Base-by-base conservation (phyloP, 2,329 filamentous ascomycete species). In the Alternaria viburni region DNA sequence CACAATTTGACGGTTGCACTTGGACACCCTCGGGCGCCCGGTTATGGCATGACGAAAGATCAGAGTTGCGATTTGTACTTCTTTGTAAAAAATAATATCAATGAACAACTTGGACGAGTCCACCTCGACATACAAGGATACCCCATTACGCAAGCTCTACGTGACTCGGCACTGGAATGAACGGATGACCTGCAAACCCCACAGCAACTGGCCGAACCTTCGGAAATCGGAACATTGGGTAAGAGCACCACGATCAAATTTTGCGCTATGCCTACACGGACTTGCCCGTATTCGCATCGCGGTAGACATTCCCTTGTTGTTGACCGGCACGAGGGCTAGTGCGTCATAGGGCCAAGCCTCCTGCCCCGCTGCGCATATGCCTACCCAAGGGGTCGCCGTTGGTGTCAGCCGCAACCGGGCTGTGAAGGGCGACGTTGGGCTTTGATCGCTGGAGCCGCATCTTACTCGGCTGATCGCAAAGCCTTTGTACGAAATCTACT, bases 371-470 rank as follows among this genome's bases (percentile, higher is more conserved):
- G 54, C 59, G 59, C 43, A 25, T 63, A 46, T 56, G 59, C 54
- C 55, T 32, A 45, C 45, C 50, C 57, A 63, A 55, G 61, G 41
- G 32, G 36, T 54, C 47, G 47, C 55, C n/a, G 47, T 54, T 25
- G 60, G 19, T 56, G 64, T 69, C 73, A 75, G 73, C 73, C 71
- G 70, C 71, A 71, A 50, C 57, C 59, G 62, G 69, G 71, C 68
- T 70, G 71, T 70, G 65, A 70, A 70, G 57, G 26, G 25, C 54
- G 41, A 59, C 13, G 54, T 72, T 74, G 70, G 71, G 69, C 69
- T 55, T 69, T 65, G 62, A 61, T 47, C 50, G 36, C 44, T 57
- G 43, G 63, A 61, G 47, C 58, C 54, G 64, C 59, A 62, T 32
- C 41, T 46, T 46, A 49, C 55, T 58, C 25, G 56, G 57, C 54